Base-by-base conservation (phyloP, 768 basidiomycete genomes). In the Kwoniella mangroviensis region DNA sequence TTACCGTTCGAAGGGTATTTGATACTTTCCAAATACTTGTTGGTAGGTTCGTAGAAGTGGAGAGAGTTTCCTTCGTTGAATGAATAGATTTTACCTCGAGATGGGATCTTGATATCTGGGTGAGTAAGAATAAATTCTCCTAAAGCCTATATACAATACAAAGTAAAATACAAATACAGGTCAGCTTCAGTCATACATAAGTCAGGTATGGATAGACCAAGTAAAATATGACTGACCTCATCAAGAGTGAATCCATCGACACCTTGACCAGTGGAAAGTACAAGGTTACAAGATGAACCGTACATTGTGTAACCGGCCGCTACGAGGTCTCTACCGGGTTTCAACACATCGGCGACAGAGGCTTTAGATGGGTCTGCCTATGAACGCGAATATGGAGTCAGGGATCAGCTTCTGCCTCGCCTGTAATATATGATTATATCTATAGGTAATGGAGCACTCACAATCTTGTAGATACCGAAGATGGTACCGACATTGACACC, bases 81-180 rank as follows among this genome's bases (percentile, higher is more conserved):
- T 3, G 95, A 98, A 86, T 99, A 99, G 81, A 99, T 99, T 86
- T 98, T 98, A 75, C 97, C 97, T 60, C 97, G 90, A 11, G 89
- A 74, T 7, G 97, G 97, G 73, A 99, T 93, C 84, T 89, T 88
- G 84, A 99, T 99, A 79, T 98, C 89, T 26, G 96, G 96, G 85
- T 99, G 97, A 40, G 97, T 99, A 67, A 98, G 89, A 81, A 99
- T 97, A 84, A 98, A 99, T 86, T 99, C 97, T 77, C 97, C 97
- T 15, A 99, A 88, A 6, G 94, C 84, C 82, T 83, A 66, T 26
- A 53, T 12, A 54, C 5, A 12, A 40, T 2, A n/a, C 12, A 53
- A 19, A 7, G 2, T 3, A 55, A 10, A 22, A 53, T 1, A 26
- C 26, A 34, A 34, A 4, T 1, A 34, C 34, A 34, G 34, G 53